A percentile compares a stretch with the other conserved stretches of the same genome.
Evolutionary conservation across 176 grass and related monocot species (phyloP).

Genomic region (Eremochloa ophiuroides): DNA sequence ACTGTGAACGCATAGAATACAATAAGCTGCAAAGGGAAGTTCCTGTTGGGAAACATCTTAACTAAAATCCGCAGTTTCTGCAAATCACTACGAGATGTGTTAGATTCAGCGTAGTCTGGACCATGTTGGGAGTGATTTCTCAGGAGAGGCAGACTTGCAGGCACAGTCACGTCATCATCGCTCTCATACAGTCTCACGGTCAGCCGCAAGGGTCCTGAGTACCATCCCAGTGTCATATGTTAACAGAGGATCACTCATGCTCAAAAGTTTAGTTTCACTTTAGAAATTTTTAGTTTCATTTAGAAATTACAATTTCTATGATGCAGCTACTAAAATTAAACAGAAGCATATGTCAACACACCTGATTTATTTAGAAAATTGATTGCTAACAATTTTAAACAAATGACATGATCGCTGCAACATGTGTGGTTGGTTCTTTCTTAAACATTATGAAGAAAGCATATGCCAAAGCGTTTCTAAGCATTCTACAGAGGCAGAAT

Average conservation of each 20-base stretch:
- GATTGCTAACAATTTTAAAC: background rate
- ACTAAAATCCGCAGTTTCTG: too few relatives aligned
- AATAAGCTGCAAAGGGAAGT: too few relatives aligned
- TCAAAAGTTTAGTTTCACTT: background rate
- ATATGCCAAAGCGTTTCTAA: background rate
- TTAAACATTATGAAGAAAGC: background rate
- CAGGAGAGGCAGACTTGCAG: slow-evolving; percentile 77
- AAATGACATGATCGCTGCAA: background rate
- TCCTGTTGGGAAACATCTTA: too few relatives aligned
- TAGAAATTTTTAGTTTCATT: too few relatives aligned
- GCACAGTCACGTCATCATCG: slow-evolving; percentile 51
- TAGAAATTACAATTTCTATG: background rate
- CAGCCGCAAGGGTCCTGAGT: slow-evolving; percentile 69
- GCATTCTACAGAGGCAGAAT: background rate
- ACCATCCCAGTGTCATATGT: slow-evolving; percentile 57
- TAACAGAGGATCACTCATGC: background rate
- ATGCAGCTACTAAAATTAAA: background rate
- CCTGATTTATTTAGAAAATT: background rate
- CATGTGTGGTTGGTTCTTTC: background rate
- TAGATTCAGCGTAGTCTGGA: slow-evolving; percentile 35
- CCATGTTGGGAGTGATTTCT: slow-evolving; percentile 57
- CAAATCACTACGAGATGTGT: too few relatives aligned
- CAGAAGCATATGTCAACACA: background rate
- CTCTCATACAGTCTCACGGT: slow-evolving; percentile 70
- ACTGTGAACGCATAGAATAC: too few relatives aligned